Base-by-base conservation (phyloP, 345 rosid genomes). In the Excoecaria cochinchinensis region DNA sequence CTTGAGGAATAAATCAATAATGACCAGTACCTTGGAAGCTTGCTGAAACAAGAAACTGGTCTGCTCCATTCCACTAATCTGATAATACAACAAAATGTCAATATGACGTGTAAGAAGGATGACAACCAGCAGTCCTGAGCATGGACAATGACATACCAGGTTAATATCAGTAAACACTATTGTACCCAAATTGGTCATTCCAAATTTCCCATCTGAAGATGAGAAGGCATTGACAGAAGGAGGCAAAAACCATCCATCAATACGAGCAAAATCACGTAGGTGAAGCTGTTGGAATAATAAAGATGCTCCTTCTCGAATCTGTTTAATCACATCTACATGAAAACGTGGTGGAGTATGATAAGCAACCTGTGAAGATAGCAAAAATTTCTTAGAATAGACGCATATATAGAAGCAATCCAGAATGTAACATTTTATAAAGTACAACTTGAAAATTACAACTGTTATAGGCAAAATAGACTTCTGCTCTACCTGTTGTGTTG, bases 51-150 rank as follows among this genome's bases (percentile, higher is more conserved):
- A 86, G 81, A 95, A 92, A 84, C 97, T 95, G 36, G 95, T 92
- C 85, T 95, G 99, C 84, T 95, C 97, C 99, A 95, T 92, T 77
- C 97, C 99, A 84, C 99, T 95, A 78, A 95, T 95, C 97, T 95
- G 87, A 73, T 22, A 76, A 59, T 80, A 72, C 50, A 69, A 59
- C 19, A 58, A 82, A 78, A 58, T 57, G 55, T 67, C 74, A 39
- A 60, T 58, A 74, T 17, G 4, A 21, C 40, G 58, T 53, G 3
- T 12, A 76, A 72, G 39, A 25, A 74, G 46, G 76, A 69, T 31
- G 14, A 61, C 19, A 38, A 52, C 0, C 9, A 22, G 76, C 22
- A 77, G 44, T 36, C 44, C 40, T 24, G 74, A 58, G 70, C 24
- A 55, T 52, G 57, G 65, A 48, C 57, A 75, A 53, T 66, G 50